Conservation (phyloP, 2,329 filamentous ascomycete genomes). For the Exophiala aquamarina region DNA sequence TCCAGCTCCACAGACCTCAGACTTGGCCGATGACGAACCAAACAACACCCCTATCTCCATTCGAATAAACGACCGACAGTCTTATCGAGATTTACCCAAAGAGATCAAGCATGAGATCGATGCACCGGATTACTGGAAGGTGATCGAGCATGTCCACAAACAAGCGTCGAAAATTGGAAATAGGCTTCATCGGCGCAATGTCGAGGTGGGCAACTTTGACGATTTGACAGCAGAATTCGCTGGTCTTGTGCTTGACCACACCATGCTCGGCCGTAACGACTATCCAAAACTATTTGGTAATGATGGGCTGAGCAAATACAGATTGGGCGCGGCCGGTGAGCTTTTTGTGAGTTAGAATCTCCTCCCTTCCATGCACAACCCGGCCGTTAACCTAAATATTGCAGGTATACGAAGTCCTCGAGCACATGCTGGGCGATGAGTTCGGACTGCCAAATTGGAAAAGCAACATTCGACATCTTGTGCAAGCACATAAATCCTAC, state of each 20-base stretch:
- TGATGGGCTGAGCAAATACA: constrained; percentile 9
- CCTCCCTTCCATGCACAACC: constrained; percentile 1
- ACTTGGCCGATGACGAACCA: constrained; percentile 7
- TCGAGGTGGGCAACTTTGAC: constrained; percentile 3
- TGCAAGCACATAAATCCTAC: too few species aligned
- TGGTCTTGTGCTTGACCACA: constrained; percentile 1
- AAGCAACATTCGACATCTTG: too few species aligned
- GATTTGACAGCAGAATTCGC: constrained; percentile 8
- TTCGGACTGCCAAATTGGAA: too few species aligned
- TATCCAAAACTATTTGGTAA: constrained; percentile 11
- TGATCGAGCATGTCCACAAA: constrained; percentile 16
- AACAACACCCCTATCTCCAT: not conserved
- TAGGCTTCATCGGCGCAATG: not conserved
- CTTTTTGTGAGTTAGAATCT: constrained; percentile 12
- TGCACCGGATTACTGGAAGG: too few species aligned
- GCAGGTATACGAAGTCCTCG: too few species aligned
- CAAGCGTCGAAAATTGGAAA: constrained; percentile 6
- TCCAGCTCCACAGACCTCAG: constrained; percentile 3
- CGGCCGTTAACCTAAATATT: not conserved
- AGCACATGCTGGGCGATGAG: too few species aligned
- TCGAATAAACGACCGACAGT: not conserved
- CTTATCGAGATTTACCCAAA: constrained; percentile 9
- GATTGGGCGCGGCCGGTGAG: constrained; percentile 21
- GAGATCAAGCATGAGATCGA: constrained; percentile 11
- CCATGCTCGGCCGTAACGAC: constrained; percentile 1